Conservation (phyloP, 192 early-diverging fungal species). For the Piromyces finnis region DNA sequence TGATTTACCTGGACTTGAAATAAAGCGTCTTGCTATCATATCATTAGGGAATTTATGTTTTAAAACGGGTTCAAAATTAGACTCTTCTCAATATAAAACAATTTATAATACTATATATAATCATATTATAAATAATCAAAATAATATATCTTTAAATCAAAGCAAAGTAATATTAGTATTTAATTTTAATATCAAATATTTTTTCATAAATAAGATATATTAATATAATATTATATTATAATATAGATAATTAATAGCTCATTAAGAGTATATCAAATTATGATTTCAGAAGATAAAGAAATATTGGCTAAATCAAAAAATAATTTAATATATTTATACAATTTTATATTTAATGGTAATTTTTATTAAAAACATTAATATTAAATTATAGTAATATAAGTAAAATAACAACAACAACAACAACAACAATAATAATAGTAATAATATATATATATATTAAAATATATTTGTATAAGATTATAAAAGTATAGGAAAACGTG, state of each 20-base stretch:
- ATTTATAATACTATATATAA: background rate
- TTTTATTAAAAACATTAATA: too few relatives aligned
- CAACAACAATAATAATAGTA: too few relatives aligned
- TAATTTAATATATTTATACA: background rate
- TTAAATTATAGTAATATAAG: too few relatives aligned
- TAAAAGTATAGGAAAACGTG: background rate
- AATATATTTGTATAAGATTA: too few relatives aligned
- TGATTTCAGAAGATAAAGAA: background rate
- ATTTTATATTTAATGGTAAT: background rate
- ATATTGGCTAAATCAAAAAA: background rate
- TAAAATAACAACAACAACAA: too few relatives aligned
- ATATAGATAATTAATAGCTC: background rate
- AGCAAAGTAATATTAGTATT: background rate
- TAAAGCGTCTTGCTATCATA: background rate
- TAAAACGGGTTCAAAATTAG: background rate
- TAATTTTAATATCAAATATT: too few relatives aligned
- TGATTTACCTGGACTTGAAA: background rate
- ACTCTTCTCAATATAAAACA: background rate
- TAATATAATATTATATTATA: too few relatives aligned
- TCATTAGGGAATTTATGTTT: background rate
- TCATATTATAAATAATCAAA: background rate
- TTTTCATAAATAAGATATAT: too few relatives aligned
- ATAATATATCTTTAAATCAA: background rate
- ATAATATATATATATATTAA: too few relatives aligned
- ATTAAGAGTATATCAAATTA: background rate